Conservation (phyloP, 1,139 yeast species). For the Taphrina confusa region DNA sequence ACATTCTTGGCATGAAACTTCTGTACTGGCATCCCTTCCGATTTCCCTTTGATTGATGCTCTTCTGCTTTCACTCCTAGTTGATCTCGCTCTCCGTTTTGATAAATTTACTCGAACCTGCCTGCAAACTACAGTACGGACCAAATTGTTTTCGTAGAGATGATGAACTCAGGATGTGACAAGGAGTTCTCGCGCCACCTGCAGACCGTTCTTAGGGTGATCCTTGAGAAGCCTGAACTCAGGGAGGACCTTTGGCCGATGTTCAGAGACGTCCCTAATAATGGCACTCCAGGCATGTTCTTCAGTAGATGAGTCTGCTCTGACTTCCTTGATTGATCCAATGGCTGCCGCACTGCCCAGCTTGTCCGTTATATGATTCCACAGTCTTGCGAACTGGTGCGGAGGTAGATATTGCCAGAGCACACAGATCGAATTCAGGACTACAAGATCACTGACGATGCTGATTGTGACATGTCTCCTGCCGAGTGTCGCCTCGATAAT, state of each 20-base stretch:
- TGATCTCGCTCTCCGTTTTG: too few relatives aligned
- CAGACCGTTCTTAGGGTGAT: not conserved
- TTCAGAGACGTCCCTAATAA: conserved; percentile 1
- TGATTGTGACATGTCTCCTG: not conserved
- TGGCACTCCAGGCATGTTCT: conserved; percentile 4
- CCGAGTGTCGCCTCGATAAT: not conserved
- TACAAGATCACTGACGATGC: not conserved
- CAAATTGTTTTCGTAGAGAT: too few relatives aligned
- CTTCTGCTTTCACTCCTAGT: too few relatives aligned
- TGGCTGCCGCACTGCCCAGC: not conserved
- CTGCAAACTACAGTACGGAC: too few relatives aligned
- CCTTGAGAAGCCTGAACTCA: conserved; percentile 4
- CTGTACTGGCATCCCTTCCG: too few relatives aligned
- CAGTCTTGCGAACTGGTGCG: not conserved
- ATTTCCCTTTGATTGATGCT: too few relatives aligned
- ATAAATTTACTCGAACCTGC: too few relatives aligned
- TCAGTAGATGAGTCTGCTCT: not conserved
- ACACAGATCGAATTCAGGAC: conserved; percentile 16
- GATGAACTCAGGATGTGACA: not conserved
- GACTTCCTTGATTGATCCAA: too few relatives aligned
- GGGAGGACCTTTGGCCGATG: conserved; percentile 1
- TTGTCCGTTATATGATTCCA: not conserved
- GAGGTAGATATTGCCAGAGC: conserved; percentile 19
- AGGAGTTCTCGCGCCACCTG: not conserved
- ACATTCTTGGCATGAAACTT: too few relatives aligned